A percentile compares a stretch with the other conserved stretches of the same genome.
These are phyloP conservation scores for Hypoxylon sp. DNA, from an alignment of 2,329 filamentous ascomycete species.

Conservation along the genomic window DNA sequence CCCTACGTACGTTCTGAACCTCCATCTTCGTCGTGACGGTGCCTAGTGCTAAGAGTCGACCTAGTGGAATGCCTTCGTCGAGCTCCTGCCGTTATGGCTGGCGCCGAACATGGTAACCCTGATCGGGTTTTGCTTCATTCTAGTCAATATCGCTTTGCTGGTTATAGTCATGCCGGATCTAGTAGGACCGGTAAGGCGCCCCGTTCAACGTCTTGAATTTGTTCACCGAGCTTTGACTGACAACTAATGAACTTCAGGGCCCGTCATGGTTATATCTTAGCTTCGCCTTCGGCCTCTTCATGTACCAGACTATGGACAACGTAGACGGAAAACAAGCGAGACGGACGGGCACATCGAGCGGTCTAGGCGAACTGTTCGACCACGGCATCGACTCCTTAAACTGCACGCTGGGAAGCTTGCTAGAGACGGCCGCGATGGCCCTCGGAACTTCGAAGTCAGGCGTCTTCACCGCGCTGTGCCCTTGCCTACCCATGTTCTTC, in stretches of 20 bases:
- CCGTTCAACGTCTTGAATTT: background rate
- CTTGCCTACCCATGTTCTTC: conserved; percentile 98
- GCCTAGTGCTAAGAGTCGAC: conserved; percentile 43
- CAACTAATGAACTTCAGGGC: conserved; percentile 63
- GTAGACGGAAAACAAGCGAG: conserved; percentile 98
- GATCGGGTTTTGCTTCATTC: conserved; percentile 92
- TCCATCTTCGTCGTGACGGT: conserved; percentile 25
- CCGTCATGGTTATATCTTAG: conserved; percentile 95
- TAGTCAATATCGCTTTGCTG: conserved; percentile 81
- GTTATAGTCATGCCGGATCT: conserved; percentile 89
- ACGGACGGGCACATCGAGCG: conserved; percentile 93
- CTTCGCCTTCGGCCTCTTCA: conserved; percentile 95
- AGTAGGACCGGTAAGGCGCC: conserved; percentile 79
- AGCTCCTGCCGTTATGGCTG: conserved; percentile 93
- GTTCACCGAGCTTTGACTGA: conserved; percentile 26
- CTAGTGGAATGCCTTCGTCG: conserved; percentile 97
- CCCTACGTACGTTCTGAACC: conserved; percentile 81
- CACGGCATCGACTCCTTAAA: conserved; percentile 99
- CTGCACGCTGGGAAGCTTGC: conserved; percentile 90
- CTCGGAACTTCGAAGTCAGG: conserved; percentile 86
- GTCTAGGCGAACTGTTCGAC: conserved; percentile 95
- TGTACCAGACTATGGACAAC: conserved; percentile 99
- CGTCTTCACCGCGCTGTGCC: conserved; percentile 90
- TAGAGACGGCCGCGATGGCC: conserved; percentile 94
- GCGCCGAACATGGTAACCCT: conserved; percentile 98